Percentiles rank a stretch among this genome's conserved stretches.
phyloP scores from a whole-genome alignment of 352 stramenopile species.

The Pythium periplocum region DNA sequence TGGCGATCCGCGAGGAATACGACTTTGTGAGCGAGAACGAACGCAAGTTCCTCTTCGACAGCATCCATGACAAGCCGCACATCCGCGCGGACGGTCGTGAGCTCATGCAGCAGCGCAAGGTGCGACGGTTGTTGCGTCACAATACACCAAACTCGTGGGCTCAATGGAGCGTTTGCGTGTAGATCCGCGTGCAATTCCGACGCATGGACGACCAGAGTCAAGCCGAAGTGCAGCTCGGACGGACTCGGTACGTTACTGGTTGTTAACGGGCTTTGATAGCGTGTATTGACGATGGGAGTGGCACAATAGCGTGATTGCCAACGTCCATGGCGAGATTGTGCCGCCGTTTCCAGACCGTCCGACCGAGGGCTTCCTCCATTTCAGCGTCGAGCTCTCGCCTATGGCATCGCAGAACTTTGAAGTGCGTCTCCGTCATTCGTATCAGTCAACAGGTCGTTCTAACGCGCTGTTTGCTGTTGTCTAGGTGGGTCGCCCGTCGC shows the following conservation, averaged over 20 bases:
- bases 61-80: conserved; percentile 50
- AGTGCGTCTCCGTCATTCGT: background rate
- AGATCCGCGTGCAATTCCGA: conserved; percentile 80
- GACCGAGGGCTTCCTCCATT: conserved; percentile 84
- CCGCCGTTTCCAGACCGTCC: conserved; percentile 81
- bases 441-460: too few relatives aligned
- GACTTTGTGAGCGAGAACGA: conserved; percentile 53
- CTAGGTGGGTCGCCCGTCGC: conserved; percentile 25
- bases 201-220: conserved; percentile 69
- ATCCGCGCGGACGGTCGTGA: conserved; percentile 70
- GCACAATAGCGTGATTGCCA: conserved; percentile 55
- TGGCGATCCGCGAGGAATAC: conserved; percentile 16
- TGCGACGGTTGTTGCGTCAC: conserved; percentile 5
- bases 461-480: too few relatives aligned
- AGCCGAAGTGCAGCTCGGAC: conserved; percentile 71
- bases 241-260: conserved; percentile 43
- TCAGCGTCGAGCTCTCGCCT: conserved; percentile 78
- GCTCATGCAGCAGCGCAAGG: conserved; percentile 76
- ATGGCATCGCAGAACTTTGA: conserved; percentile 84
- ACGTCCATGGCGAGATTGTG: conserved; percentile 82
- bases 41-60: conserved; percentile 66
- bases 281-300: too few relatives aligned
- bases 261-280: too few relatives aligned
- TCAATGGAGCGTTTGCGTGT: background rate
- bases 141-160: background rate